Conservation (phyloP, 768 basidiomycete genomes). For the Kwoniella dendrophila region DNA sequence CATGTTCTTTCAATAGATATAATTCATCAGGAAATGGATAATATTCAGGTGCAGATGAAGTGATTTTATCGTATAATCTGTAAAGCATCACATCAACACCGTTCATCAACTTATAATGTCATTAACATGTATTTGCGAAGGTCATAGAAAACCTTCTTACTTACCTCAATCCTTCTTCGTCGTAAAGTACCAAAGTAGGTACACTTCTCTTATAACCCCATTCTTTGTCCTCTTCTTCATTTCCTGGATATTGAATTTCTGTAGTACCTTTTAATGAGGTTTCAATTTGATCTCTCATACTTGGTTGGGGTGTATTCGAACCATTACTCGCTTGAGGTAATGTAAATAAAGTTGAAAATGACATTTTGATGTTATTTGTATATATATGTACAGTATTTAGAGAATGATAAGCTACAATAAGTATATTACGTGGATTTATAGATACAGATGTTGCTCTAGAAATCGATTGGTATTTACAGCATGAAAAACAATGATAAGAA, state of each 20-base stretch:
- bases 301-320: constrained; percentile 1
- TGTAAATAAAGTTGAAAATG: constrained; percentile 1
- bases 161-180: constrained; percentile 74
- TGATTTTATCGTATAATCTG: constrained; percentile 55
- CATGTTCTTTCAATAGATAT: constrained; percentile 72
- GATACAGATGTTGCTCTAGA: too few species aligned
- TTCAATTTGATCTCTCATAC: constrained; percentile 44
- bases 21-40: constrained; percentile 90
- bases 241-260: constrained; percentile 35
- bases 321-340: neutral
- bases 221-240: constrained; percentile 31
- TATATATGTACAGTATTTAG: neutral
- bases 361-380: neutral
- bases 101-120: neutral
- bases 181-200: constrained; percentile 83
- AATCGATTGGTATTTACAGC: too few species aligned
- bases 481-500: too few species aligned
- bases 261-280: constrained; percentile 30
- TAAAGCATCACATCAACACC: neutral
- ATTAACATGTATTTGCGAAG: neutral
- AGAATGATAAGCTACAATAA: neutral
- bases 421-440: too few species aligned
- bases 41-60: constrained; percentile 60
- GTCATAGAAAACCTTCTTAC: constrained; percentile 22
- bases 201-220: constrained; percentile 63